Evolutionary conservation across 1,284 basidiomycete genomes (phyloP).

Genomic region (Flammula alnicola): DNA sequence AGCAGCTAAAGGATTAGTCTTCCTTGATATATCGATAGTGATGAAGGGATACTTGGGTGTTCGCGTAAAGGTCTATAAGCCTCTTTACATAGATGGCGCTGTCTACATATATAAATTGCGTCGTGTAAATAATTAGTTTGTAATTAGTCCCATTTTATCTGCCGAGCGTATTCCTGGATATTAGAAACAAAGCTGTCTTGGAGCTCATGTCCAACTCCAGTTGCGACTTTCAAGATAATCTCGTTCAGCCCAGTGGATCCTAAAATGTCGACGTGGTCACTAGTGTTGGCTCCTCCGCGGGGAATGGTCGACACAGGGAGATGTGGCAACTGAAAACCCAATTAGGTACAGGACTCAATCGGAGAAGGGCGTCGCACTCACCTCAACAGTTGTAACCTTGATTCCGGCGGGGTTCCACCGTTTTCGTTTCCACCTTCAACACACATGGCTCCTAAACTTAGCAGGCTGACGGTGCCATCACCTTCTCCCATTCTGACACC

Average conservation of each 20-base stretch:
- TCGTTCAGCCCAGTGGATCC: conserved; percentile 89
- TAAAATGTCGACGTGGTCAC: conserved; percentile 93
- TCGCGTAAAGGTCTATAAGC: too few relatives aligned
- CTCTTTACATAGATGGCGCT: too few relatives aligned
- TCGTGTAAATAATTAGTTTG: too few relatives aligned
- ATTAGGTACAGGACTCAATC: conserved; percentile 8
- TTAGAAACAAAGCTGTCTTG: conserved; percentile 78
- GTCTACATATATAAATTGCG: background rate
- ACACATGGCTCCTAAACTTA: conserved; percentile 95
- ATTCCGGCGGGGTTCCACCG: conserved; percentile 96
- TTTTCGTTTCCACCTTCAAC: conserved; percentile 91
- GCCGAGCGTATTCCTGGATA: conserved; percentile 78
- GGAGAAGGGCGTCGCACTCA: conserved; percentile 29
- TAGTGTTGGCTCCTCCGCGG: conserved; percentile 89
- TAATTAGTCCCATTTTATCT: conserved; percentile 83
- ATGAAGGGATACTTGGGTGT: too few relatives aligned
- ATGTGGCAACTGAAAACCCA: conserved; percentile 73
- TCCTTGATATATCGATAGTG: too few relatives aligned
- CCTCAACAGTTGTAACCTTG: conserved; percentile 86
- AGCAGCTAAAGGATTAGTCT: background rate
- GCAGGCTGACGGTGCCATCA: conserved; percentile 92
- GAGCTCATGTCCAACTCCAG: conserved; percentile 75
- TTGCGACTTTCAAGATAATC: conserved; percentile 88
- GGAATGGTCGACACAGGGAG: conserved; percentile 77
- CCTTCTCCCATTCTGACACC: conserved; percentile 93